Conservation (phyloP, 1,284 basidiomycete species). For the Trametes sp. region DNA sequence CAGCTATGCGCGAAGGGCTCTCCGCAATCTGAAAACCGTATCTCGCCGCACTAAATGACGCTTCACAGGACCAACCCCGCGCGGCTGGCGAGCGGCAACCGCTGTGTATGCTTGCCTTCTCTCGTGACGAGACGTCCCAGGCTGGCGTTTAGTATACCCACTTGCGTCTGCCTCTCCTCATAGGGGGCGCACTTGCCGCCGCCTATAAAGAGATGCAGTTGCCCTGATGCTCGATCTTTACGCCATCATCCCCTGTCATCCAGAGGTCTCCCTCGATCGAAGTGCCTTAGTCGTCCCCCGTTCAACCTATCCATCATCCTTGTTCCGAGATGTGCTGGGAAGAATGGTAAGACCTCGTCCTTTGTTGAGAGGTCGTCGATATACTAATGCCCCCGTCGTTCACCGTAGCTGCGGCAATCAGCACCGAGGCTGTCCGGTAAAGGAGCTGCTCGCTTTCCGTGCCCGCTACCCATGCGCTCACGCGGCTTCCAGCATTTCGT, state of each 20-base stretch:
- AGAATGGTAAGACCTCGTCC: conserved; percentile 47
- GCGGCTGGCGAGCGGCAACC: conserved; percentile 21
- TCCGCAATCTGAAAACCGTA: conserved; percentile 29
- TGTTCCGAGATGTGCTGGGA: conserved; percentile 48
- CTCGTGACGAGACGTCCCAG: conserved; percentile 26
- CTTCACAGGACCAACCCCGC: conserved; percentile 13
- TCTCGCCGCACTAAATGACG: conserved; percentile 24
- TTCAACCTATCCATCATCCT: neutral
- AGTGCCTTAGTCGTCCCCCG: conserved; percentile 5
- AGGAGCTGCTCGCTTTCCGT: conserved; percentile 22
- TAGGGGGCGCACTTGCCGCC: conserved; percentile 20
- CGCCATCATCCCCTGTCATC: conserved; percentile 22
- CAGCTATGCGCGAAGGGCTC: conserved; percentile 13
- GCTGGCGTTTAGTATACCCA: conserved; percentile 27
- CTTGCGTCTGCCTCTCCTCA: conserved; percentile 19
- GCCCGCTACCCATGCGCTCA: conserved; percentile 1
- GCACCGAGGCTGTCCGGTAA: conserved; percentile 69
- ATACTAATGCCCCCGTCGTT: neutral
- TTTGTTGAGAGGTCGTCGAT: neutral
- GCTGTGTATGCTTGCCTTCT: conserved; percentile 21
- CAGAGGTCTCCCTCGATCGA: conserved; percentile 3
- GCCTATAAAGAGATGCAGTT: conserved; percentile 23
- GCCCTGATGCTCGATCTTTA: conserved; percentile 18
- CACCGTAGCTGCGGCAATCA: conserved; percentile 62
- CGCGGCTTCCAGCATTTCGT: conserved; percentile 60